Evolutionary conservation across 192 early-diverging fungal genomes (phyloP).

Genomic region (Coemansia sp.): DNA sequence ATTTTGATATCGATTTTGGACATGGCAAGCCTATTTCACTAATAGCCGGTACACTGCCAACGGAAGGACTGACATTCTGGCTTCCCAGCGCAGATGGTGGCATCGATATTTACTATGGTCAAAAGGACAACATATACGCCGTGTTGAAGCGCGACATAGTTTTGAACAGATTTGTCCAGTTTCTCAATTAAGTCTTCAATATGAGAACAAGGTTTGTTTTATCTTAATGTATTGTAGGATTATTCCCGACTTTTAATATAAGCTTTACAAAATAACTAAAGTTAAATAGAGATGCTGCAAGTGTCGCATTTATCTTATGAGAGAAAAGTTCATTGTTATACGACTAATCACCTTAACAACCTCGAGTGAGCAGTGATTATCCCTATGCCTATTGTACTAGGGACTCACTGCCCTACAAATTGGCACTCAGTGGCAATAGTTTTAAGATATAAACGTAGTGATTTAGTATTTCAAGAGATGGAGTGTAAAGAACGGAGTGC

Average conservation of each 20-base stretch:
- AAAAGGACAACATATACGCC: conserved; percentile 3
- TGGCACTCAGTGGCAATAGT: neutral
- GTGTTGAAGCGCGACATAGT: conserved; percentile 15
- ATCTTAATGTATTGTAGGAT: too few relatives aligned
- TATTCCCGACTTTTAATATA: neutral
- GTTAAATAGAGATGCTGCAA: too few relatives aligned
- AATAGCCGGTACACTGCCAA: neutral
- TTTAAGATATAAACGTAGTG: too few relatives aligned
- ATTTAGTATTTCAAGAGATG: too few relatives aligned
- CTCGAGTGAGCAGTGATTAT: neutral
- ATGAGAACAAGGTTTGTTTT: neutral
- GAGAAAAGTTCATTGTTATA: too few relatives aligned
- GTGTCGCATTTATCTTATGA: too few relatives aligned
- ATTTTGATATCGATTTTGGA: conserved; percentile 24
- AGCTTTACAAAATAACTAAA: too few relatives aligned
- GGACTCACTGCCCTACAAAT: neutral
- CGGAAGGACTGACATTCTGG: conserved; percentile 12
- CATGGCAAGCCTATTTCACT: conserved; percentile 10
- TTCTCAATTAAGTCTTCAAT: conserved; percentile 8
- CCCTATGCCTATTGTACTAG: neutral
- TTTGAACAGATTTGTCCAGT: conserved; percentile 13
- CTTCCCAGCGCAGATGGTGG: conserved; percentile 24
- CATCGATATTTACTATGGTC: neutral
- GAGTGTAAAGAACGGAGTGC: too few relatives aligned
- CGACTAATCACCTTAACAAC: too few relatives aligned